Base-by-base conservation (phyloP, 2,329 filamentous ascomycete genomes). In the Amphichorda felina region DNA sequence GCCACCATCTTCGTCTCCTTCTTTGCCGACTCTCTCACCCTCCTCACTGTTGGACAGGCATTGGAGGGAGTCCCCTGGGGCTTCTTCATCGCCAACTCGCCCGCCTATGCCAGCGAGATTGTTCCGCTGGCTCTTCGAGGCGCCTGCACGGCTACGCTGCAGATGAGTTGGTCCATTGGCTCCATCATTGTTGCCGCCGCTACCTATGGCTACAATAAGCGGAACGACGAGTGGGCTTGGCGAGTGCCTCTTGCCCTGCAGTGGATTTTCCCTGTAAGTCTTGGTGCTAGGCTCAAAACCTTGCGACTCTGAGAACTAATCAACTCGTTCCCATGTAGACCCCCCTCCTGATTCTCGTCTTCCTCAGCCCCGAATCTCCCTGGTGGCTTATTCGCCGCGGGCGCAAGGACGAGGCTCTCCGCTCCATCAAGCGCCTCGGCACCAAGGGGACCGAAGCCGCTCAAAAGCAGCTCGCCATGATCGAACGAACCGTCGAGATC, bases 131-230 rank as follows among this genome's bases (percentile, higher is more conserved):
- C 57, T 44, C 57, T 78, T 30, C 59, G 73, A 50, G 73, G 66
- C 38, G 66, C 70, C 30, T 63, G 60, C 11, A 77, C 73, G 2
- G 67, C 71, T 46, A 76, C 70, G 57, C 45, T 77, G 50, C 72
- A 78, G 49, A 77, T 78, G 72, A 71, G 70, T 56, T 78, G 73
- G 73, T 67, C 71, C 4, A 70, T 78, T 43, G 73, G 73, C 11
- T 54, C 59, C 15, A 76, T 78, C 47, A 72, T 78, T 29, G 72
- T 77, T 25, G 65, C 61, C 17, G 72, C 52, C 31, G 63, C 70
- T 36, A 69, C 68, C 15, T 75, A 68, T 46, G 47, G 53, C 35
- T 75, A 68, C 59, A 66, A 73, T 15, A 8, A 8, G 9, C n/a
- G 19, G 7, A 16, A 32, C 26, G 32, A 38, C 37, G 16, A 15